Base-by-base conservation (phyloP, 768 basidiomycete genomes). In the Galerina marginata region DNA sequence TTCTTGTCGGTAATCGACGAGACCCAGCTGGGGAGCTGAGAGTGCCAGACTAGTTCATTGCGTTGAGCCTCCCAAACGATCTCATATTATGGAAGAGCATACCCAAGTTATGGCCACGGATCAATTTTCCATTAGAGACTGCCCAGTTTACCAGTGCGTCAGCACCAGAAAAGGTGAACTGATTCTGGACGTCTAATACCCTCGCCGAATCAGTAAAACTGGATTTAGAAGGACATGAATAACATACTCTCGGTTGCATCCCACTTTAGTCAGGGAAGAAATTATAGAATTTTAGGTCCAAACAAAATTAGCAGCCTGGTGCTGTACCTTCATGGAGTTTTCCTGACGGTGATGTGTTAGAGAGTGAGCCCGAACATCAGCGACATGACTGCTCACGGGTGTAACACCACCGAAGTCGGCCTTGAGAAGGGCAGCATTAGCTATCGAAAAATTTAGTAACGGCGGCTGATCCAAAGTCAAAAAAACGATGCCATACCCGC, bases 21-120 rank as follows among this genome's bases (percentile, higher is more conserved):
- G 16, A 81, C 80, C 79, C 79, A 82, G 6, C 65, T 58, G 5
- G 81, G 82, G 42, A 82, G 75, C 59, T 83, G 82, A 47, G 65
- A 71, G 46, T 71, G 68, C 68, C 70, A 71, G 25, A 69, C 67
- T 67, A 48, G 29, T 44, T 76, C 74, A 47, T 65, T 72, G 45
- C 69, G 67, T 69, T 74, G 71, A 45, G 73, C 67, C 59, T 15
- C 10, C 25, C 12, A n/a, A 23, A 2, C 3, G 26, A 38, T 44
- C 29, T 16, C 26, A 0, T 2, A 54, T 33, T 33, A 5, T 33
- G 29, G 6, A 12, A 23, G 45, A 36, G 52, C 65, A 7, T 55
- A 77, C 75, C 74, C 9, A 79, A 65, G 12, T 74, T 77, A 61
- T 78, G 77, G 14, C 78, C 79, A 50, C 78, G 77, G 47, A 79